phyloP scores from a whole-genome alignment of 345 rosid genomes.

The Lepidium didymum region DNA sequence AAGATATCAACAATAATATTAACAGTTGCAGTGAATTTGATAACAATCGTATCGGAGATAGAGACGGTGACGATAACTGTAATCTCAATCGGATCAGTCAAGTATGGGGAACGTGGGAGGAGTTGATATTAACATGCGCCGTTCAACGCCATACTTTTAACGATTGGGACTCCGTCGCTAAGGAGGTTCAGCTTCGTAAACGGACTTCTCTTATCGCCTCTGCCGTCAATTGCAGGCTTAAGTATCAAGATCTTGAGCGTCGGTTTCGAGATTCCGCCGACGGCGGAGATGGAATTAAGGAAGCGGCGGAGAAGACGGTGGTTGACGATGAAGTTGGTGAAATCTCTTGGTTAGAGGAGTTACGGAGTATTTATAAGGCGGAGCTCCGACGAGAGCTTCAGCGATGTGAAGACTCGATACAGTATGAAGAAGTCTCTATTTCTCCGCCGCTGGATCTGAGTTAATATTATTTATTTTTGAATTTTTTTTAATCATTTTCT shows the following conservation, averaged over 20 bases:
- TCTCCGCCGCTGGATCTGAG: slow-evolving; percentile 35
- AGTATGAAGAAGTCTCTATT: slow-evolving; percentile 31
- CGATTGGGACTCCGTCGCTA: slow-evolving; percentile 67
- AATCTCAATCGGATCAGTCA: slow-evolving; percentile 3
- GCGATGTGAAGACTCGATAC: slow-evolving; percentile 59
- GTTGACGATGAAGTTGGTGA: slow-evolving; percentile 14
- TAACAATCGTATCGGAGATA: slow-evolving; percentile 3
- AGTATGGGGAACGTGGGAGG: slow-evolving; percentile 74
- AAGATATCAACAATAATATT: slow-evolving; percentile 2
- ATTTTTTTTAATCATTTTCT: neutral
- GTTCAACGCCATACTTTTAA: slow-evolving; percentile 65
- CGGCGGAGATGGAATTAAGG: neutral
- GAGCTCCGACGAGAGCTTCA: slow-evolving; percentile 64
- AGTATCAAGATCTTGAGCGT: slow-evolving; percentile 57
- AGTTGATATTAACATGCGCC: slow-evolving; percentile 64
- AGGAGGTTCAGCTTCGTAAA: slow-evolving; percentile 52
- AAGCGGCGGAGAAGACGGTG: neutral
- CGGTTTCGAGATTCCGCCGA: slow-evolving; percentile 36
- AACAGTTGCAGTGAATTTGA: slow-evolving; percentile 6
- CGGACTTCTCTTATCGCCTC: slow-evolving; percentile 40
- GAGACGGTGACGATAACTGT: neutral
- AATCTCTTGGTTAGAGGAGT: slow-evolving; percentile 54
- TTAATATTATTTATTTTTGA: neutral
- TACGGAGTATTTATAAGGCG: slow-evolving; percentile 48
- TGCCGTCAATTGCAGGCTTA: slow-evolving; percentile 45